Percentiles rank a stretch among this genome's conserved stretches.
These are phyloP conservation scores for Termitomyces heimii DNA, from an alignment of 768 basidiomycete genomes.

Conservation along the genomic window DNA sequence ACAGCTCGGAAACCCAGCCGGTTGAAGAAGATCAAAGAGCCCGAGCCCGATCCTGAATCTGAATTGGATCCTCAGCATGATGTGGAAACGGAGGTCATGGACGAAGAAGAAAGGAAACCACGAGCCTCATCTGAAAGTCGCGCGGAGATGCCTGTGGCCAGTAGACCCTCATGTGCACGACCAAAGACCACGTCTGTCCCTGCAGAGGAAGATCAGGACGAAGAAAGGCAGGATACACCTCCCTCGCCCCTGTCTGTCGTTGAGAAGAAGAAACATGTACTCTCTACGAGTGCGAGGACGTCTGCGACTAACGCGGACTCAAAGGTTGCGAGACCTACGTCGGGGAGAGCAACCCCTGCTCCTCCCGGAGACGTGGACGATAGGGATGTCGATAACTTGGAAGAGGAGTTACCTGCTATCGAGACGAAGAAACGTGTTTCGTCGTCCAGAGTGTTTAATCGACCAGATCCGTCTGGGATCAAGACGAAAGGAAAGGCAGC, in stretches of 20 bases:
- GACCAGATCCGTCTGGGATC: background rate
- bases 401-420: background rate
- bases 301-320: background rate
- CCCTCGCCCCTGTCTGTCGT: conserved; percentile 3
- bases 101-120: conserved; percentile 4
- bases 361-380: background rate
- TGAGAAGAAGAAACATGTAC: background rate
- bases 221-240: conserved; percentile 14
- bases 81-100: conserved; percentile 5
- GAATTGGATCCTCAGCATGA: background rate
- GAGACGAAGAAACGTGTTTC: background rate
- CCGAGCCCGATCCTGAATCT: background rate
- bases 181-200: conserved; percentile 10
- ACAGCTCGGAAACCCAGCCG: conserved; percentile 5
- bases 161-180: conserved; percentile 18
- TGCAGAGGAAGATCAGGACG: conserved; percentile 16
- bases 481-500: background rate
- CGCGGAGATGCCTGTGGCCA: conserved; percentile 2
- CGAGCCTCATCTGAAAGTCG: conserved; percentile 8
- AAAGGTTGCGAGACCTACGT: background rate
- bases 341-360: conserved; percentile 7
- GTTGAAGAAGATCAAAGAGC: conserved; percentile 4
- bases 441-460: background rate
- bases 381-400: background rate
- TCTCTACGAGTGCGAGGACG: background rate